phyloP scores from a whole-genome alignment of 192 early-diverging fungal species.

The Entrophospora sp. region DNA sequence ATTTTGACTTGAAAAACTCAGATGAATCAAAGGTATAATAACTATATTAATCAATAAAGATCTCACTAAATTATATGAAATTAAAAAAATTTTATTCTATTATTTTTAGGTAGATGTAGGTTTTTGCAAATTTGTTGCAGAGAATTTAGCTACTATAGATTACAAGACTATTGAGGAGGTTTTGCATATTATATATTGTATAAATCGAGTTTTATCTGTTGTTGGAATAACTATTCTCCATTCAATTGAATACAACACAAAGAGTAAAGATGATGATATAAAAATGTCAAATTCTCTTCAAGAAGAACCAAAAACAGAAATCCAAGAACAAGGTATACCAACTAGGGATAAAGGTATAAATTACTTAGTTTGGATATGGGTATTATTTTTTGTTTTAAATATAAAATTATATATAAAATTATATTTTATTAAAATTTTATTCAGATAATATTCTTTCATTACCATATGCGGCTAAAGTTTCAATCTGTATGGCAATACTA shows the following conservation, averaged over 20 bases:
- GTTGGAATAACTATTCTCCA: constrained; percentile 54
- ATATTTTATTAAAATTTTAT: neutral
- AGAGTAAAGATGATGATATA: neutral
- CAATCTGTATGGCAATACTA: constrained; percentile 54
- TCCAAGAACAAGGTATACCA: neutral
- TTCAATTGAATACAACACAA: constrained; percentile 29
- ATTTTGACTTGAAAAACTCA: constrained; percentile 41
- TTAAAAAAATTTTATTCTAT: neutral
- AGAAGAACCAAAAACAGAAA: neutral
- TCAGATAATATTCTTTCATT: constrained; percentile 18
- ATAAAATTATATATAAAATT: constrained; percentile 6
- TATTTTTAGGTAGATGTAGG: constrained; percentile 36
- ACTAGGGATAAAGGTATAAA: neutral
- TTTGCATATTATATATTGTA: constrained; percentile 60
- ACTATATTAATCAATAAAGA: constrained; percentile 16
- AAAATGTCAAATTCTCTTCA: neutral
- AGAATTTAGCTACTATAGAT: constrained; percentile 72
- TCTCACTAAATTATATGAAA: neutral
- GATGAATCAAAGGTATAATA: neutral
- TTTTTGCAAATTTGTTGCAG: constrained; percentile 70
- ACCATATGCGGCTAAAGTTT: constrained; percentile 35
- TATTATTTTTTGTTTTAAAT: neutral
- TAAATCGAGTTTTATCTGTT: constrained; percentile 65
- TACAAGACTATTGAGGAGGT: constrained; percentile 79
- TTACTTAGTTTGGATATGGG: neutral